Conservation (phyloP, 2,329 filamentous ascomycete genomes). For the Mycosphaerelloides madeirae region DNA sequence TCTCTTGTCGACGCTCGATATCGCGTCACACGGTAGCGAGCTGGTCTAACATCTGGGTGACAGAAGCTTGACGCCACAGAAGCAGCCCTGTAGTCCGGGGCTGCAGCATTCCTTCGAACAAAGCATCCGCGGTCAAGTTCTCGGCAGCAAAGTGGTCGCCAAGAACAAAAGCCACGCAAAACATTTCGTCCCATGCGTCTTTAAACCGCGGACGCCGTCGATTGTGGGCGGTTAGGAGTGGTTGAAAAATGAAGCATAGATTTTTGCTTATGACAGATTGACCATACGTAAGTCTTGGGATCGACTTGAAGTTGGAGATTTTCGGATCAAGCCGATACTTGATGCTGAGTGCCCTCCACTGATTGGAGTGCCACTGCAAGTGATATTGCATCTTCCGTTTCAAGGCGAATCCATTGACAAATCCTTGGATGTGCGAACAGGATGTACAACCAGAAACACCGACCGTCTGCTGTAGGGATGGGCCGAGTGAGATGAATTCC, state of each 20-base stretch:
- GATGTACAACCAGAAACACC: no score
- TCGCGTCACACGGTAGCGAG: constrained; percentile 1
- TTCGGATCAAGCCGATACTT: constrained; percentile 7
- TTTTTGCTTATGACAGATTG: neutral
- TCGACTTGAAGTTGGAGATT: constrained; percentile 2
- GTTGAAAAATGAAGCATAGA: no score
- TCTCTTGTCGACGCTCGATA: constrained; percentile 6
- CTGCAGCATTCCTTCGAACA: constrained; percentile 3
- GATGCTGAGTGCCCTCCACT: constrained; percentile 2
- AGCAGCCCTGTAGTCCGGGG: constrained; percentile 6
- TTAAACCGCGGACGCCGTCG: no score
- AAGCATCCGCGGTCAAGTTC: constrained; percentile 3
- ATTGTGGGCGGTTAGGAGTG: no score
- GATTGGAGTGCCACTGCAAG: neutral
- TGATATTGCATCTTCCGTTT: neutral
- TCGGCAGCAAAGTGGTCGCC: constrained; percentile 4
- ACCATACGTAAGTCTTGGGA: constrained; percentile 2
- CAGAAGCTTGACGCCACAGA: constrained; percentile 10
- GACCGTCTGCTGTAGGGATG: no score
- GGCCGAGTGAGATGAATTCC: no score
- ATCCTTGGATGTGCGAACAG: no score
- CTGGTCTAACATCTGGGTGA: constrained; percentile 5
- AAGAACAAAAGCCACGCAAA: constrained; percentile 3
- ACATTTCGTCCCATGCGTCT: neutral
- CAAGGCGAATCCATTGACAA: neutral